These are phyloP conservation scores for Komagataella phaffii DNA, from an alignment of 805 yeast species.

Conservation along the genomic window DNA sequence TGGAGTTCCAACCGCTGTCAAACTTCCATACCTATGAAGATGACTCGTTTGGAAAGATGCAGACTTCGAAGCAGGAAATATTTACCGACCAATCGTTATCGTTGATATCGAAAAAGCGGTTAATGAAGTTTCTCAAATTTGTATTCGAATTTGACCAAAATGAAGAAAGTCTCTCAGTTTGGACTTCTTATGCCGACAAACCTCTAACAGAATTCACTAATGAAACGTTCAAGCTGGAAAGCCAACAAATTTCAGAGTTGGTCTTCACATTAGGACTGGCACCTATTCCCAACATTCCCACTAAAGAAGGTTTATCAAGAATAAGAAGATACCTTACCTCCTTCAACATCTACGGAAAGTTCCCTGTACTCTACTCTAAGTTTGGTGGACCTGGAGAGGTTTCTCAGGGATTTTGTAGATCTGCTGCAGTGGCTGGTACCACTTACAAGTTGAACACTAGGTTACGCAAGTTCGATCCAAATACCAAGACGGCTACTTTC, in stretches of 20 bases:
- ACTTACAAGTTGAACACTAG: conserved; percentile 74
- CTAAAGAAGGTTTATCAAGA: conserved; percentile 66
- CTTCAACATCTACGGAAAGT: conserved; percentile 85
- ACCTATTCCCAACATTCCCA: conserved; percentile 40
- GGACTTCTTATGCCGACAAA: conserved; percentile 40
- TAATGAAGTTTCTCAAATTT: conserved; percentile 89
- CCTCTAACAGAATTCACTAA: conserved; percentile 48
- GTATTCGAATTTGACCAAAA: conserved; percentile 58
- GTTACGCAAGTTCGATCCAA: conserved; percentile 51
- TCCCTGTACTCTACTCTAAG: conserved; percentile 85
- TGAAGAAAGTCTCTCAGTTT: conserved; percentile 24
- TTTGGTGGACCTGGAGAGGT: conserved; percentile 95
- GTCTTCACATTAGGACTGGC: conserved; percentile 80
- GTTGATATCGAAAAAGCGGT: conserved; percentile 61
- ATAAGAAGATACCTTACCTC: conserved; percentile 76
- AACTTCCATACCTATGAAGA: conserved; percentile 91
- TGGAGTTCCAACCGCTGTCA: conserved; percentile 82
- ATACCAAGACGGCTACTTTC: conserved; percentile 52
- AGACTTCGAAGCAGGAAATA: conserved; percentile 83
- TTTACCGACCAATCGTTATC: conserved; percentile 78
- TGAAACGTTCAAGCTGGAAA: conserved; percentile 55
- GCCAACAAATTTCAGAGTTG: conserved; percentile 70
- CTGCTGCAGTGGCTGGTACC: conserved; percentile 97
- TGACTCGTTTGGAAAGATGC: conserved; percentile 76
- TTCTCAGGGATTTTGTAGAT: conserved; percentile 92